These are phyloP conservation scores for Coniochaeta hoffmannii DNA, from an alignment of 2,329 filamentous ascomycete genomes.

Conservation along the genomic window DNA sequence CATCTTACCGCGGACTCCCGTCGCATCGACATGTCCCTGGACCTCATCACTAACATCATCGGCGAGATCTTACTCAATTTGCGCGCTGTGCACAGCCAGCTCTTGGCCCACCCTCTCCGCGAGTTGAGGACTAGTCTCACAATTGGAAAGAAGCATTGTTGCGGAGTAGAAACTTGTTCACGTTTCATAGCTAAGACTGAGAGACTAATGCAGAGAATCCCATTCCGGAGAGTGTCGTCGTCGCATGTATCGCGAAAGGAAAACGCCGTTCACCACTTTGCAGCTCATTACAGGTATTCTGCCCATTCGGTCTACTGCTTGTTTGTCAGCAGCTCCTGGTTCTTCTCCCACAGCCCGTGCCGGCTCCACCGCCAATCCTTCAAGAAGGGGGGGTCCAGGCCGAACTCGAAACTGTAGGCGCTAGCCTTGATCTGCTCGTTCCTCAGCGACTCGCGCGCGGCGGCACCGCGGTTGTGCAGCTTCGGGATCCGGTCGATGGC, in stretches of 20 bases:
- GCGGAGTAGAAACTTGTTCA: too few relatives aligned
- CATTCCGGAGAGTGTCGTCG: too few relatives aligned
- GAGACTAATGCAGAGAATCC: too few relatives aligned
- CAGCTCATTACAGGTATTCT: background rate
- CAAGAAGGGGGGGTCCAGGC: constrained; percentile 60
- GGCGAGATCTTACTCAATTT: too few relatives aligned
- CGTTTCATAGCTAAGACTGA: too few relatives aligned
- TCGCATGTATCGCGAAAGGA: background rate
- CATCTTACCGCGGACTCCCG: too few relatives aligned
- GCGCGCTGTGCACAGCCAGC: too few relatives aligned
- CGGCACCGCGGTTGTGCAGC: constrained; percentile 56
- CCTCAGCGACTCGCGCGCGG: constrained; percentile 55
- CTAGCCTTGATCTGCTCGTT: constrained; percentile 57
- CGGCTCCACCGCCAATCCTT: constrained; percentile 56
- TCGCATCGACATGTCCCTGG: too few relatives aligned
- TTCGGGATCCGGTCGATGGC: constrained; percentile 61
- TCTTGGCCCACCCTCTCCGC: too few relatives aligned
- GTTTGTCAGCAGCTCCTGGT: background rate
- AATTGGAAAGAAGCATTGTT: too few relatives aligned
- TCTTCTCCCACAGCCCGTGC: background rate
- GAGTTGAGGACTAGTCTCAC: too few relatives aligned
- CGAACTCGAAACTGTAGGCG: constrained; percentile 60
- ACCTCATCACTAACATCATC: too few relatives aligned
- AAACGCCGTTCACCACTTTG: background rate
- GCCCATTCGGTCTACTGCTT: background rate